Evolutionary conservation across 164 flowering plant genomes (phyloP).

Genomic region (Brasenia schreberi): DNA sequence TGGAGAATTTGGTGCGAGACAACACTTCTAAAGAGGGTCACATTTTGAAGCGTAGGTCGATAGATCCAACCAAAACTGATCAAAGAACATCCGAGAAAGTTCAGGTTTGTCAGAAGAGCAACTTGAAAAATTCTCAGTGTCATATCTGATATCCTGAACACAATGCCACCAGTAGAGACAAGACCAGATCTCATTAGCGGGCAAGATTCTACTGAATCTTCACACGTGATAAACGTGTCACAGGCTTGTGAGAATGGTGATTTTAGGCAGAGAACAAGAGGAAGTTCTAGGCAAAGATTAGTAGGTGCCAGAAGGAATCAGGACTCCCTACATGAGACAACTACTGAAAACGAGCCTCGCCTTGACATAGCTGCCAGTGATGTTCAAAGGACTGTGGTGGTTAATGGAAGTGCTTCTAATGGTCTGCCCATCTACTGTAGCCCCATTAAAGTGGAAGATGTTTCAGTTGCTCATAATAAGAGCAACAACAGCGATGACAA

Average conservation of each 20-base stretch:
- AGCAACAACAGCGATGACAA: slow-evolving; percentile 45
- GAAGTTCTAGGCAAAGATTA: slow-evolving; percentile 5
- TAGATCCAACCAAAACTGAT: background rate
- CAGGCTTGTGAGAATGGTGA: slow-evolving; percentile 18
- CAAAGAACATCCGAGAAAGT: background rate
- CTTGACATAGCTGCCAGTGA: background rate
- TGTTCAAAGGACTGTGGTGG: slow-evolving; percentile 10
- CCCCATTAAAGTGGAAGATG: slow-evolving; percentile 17
- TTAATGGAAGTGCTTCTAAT: background rate
- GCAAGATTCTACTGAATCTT: slow-evolving; percentile 6
- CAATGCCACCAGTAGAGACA: slow-evolving; percentile 8
- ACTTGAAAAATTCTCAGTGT: background rate
- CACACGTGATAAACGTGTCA: slow-evolving; percentile 9
- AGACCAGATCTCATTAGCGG: slow-evolving; percentile 6
- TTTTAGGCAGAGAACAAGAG: slow-evolving; percentile 25
- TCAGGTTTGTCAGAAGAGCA: background rate
- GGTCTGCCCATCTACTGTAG: slow-evolving; percentile 13
- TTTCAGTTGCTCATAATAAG: slow-evolving; percentile 24
- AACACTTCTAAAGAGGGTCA: slow-evolving; percentile 6
- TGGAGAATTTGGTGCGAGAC: slow-evolving; percentile 24
- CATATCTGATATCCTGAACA: slow-evolving; percentile 2
- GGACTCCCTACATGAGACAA: slow-evolving; percentile 22
- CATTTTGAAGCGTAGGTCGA: slow-evolving; percentile 19
- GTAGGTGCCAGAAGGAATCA: slow-evolving; percentile 39
- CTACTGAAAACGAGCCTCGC: background rate